Percentiles rank a stretch among this genome's conserved stretches.
Conservation (phyloP, 495 filamentous ascomycete genomes). For the Hypomontagnella monticulosa region DNA sequence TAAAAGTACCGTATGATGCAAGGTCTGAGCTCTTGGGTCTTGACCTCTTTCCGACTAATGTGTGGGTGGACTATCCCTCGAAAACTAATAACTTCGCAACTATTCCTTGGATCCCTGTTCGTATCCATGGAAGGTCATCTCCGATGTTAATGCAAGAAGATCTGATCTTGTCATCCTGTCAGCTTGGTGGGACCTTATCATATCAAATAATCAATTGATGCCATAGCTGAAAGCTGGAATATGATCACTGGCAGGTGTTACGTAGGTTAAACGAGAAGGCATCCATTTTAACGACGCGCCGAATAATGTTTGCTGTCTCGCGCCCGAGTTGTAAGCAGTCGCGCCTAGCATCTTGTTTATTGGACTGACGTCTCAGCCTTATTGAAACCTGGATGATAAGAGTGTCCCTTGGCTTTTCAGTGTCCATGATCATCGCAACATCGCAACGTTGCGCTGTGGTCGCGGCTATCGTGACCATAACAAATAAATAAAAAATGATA, state of each 20-base stretch:
- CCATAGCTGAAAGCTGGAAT: slow-evolving; percentile 18
- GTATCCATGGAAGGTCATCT: slow-evolving; percentile 39
- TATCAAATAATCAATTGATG: no score
- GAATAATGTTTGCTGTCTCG: background rate
- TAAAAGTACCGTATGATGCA: slow-evolving; percentile 9
- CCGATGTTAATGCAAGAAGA: slow-evolving; percentile 42
- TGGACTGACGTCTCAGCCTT: slow-evolving; percentile 16
- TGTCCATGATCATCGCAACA: slow-evolving; percentile 9
- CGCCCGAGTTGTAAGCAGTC: background rate
- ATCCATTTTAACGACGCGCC: background rate
- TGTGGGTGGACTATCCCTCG: slow-evolving; percentile 8
- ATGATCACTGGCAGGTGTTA: background rate
- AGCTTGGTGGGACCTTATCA: slow-evolving; percentile 18
- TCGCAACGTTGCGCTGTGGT: slow-evolving; percentile 16
- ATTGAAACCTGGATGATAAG: slow-evolving; percentile 9
- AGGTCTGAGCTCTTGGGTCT: slow-evolving; percentile 29
- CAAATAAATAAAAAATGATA: slow-evolving; percentile 19
- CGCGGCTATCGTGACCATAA: slow-evolving; percentile 14
- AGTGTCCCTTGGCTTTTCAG: background rate
- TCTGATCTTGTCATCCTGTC: slow-evolving; percentile 37
- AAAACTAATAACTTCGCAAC: slow-evolving; percentile 12
- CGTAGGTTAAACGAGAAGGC: background rate
- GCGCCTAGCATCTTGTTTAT: background rate
- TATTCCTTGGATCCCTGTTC: slow-evolving; percentile 24
- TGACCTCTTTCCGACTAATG: slow-evolving; percentile 28